Evolutionary conservation across 176 grass and related monocot species (phyloP).

Genomic region (Echinochloa phyllopogon): DNA sequence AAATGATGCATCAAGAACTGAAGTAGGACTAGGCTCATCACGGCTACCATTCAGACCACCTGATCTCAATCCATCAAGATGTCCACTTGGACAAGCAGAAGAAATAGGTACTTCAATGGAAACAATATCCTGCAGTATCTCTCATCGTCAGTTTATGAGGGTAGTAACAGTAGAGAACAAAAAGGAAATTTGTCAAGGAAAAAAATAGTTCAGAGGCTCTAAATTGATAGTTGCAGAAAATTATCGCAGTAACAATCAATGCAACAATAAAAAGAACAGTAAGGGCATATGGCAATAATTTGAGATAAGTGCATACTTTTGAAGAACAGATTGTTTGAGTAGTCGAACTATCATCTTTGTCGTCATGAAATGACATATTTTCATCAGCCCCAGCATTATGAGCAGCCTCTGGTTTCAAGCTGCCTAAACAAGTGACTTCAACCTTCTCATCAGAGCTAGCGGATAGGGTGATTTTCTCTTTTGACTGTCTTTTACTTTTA

Average conservation of each 20-base stretch:
- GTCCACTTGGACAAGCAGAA: slow-evolving; percentile 46
- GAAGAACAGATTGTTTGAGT: slow-evolving; percentile 44
- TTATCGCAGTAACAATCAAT: neutral
- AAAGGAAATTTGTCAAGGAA: neutral
- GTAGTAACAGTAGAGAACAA: slow-evolving; percentile 21
- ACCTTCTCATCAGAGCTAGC: slow-evolving; percentile 33
- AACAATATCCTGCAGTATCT: slow-evolving; percentile 52
- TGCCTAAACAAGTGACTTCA: slow-evolving; percentile 34
- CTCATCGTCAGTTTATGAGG: slow-evolving; percentile 32
- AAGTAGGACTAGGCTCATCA: slow-evolving; percentile 77
- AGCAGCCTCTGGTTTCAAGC: slow-evolving; percentile 23
- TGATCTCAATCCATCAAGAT: slow-evolving; percentile 45
- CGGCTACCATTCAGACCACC: slow-evolving; percentile 34
- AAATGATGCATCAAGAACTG: slow-evolving; percentile 74
- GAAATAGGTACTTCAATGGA: slow-evolving; percentile 48
- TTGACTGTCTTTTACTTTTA: slow-evolving; percentile 60
- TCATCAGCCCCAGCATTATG: slow-evolving; percentile 33
- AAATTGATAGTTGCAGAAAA: slow-evolving; percentile 10
- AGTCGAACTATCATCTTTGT: slow-evolving; percentile 36
- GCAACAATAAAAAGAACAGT: neutral
- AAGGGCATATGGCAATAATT: slow-evolving; percentile 14
- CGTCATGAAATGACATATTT: slow-evolving; percentile 44
- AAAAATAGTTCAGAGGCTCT: neutral
- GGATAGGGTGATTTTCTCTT: slow-evolving; percentile 57
- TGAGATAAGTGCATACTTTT: slow-evolving; percentile 39